Conservation (phyloP, 257 asterid species). For the Solanum paucissectum region DNA sequence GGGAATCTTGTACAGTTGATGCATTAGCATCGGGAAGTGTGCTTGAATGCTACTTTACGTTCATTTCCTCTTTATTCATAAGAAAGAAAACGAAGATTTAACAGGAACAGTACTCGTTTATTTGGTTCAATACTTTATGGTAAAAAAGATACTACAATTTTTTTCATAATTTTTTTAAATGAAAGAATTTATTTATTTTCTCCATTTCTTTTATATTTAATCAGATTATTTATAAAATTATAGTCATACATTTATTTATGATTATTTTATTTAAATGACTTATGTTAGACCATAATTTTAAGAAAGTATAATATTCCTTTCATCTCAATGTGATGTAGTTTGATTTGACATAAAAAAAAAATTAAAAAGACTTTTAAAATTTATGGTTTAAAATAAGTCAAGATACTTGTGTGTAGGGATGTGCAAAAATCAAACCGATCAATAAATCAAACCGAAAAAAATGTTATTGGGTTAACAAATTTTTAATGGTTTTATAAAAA, state of each 20-base stretch:
- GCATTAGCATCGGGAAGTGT: constrained; percentile 28
- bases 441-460: no score
- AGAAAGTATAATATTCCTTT: no score
- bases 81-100: not conserved
- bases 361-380: no score
- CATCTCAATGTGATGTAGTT: no score
- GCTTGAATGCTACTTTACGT: constrained; percentile 21
- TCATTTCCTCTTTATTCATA: not conserved
- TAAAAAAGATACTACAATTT: not conserved
- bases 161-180: not conserved
- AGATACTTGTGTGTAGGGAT: no score
- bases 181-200: not conserved
- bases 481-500: no score
- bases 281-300: not conserved
- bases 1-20: constrained; percentile 13
- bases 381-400: not conserved
- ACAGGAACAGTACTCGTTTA: not conserved
- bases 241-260: not conserved
- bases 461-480: no score
- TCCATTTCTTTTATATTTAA: not conserved
- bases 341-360: no score
- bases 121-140: not conserved
- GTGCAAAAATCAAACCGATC: no score
- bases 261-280: not conserved
- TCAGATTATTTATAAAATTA: not conserved